A percentile compares a stretch with the other conserved stretches of the same genome.
phyloP scores from a whole-genome alignment of 495 filamentous ascomycete genomes.

The Trichocladium uniseriatum region DNA sequence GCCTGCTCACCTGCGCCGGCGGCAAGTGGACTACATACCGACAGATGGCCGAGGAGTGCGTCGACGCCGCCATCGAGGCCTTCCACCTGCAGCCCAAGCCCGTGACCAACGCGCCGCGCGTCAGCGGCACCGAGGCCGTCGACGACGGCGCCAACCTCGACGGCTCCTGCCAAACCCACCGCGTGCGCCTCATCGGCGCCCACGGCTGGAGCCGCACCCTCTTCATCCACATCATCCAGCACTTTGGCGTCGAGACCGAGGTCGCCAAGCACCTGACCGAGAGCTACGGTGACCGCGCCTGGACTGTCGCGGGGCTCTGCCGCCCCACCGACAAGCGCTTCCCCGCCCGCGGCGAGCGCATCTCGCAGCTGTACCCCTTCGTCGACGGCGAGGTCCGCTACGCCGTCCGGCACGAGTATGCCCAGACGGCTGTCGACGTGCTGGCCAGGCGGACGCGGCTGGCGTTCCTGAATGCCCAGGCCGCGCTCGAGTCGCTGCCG shows the following conservation, averaged over 20 bases:
- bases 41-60: conserved; percentile 96
- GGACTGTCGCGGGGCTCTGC: conserved; percentile 85
- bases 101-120: conserved; percentile 52
- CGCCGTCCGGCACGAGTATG: conserved; percentile 82
- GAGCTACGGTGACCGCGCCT: conserved; percentile 91
- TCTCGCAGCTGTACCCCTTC: conserved; percentile 81
- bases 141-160: conserved; percentile 70
- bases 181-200: conserved; percentile 80
- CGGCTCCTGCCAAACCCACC: conserved; percentile 84
- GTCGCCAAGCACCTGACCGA: conserved; percentile 84
- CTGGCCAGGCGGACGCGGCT: conserved; percentile 79
- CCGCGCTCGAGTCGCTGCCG: conserved; percentile 83
- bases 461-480: conserved; percentile 93
- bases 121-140: conserved; percentile 68
- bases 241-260: conserved; percentile 91
- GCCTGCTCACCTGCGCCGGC: conserved; percentile 88
- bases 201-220: conserved; percentile 92
- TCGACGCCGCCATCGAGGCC: conserved; percentile 74
- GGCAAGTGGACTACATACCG: conserved; percentile 99
- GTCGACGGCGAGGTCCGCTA: conserved; percentile 95
- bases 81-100: conserved; percentile 63
- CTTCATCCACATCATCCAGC: conserved; percentile 97
- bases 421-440: conserved; percentile 88
- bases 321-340: conserved; percentile 74
- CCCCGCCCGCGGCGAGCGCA: conserved; percentile 76